Evolutionary conservation across 768 basidiomycete genomes (phyloP), one percentile per base, ranked within the genome.

Genomic region (Rhodocollybia butyracea): DNA sequence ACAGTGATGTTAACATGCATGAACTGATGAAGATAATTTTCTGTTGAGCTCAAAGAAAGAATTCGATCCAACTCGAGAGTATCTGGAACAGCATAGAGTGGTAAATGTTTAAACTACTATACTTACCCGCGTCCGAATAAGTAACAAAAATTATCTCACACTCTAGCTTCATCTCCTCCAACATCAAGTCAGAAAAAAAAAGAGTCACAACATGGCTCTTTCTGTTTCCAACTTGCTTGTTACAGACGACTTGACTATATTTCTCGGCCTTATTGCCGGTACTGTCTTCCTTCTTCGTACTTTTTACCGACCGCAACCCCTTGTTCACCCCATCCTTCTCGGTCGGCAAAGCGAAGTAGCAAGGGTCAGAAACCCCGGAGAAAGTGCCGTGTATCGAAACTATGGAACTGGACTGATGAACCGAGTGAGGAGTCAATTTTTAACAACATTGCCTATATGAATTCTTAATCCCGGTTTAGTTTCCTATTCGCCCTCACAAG

Each of bases 301-400:
- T 66, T 73, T 90, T 57, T 89, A 91, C 72, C 89, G 81, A 61
- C 89, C 88, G 3, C 88, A 89, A 61, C 86, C 88, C 2, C 81
- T 95, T 40, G 93, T 95, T 0, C 94, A 97, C 64, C 94, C 94
- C n/a, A 89, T 98, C 60, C 78, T 96, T 8, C 80, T 98, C 1
- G 94, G 94, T 6, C 76, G 93, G 47, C 94, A 98, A 77, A 92
- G 91, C 62, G 95, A 97, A 68, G 88, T 88, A 26, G 86, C 85
- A 12, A 79, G 86, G 47, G 91, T 94, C 3, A 76, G 94, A 51
- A 86, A 91, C 64, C 79, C 88, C 12, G 77, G 81, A 7, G 89
- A 95, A 72, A 94, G 91, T 62, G 91, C 92, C 0, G 76, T 94
- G 15, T 96, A 95, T 69, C 82, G 95, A 63, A 93, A 91, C 73